A percentile compares a stretch with the other conserved stretches of the same genome.
phyloP scores from a whole-genome alignment of 2,329 filamentous ascomycete genomes.

The Didymella keratinophila region DNA sequence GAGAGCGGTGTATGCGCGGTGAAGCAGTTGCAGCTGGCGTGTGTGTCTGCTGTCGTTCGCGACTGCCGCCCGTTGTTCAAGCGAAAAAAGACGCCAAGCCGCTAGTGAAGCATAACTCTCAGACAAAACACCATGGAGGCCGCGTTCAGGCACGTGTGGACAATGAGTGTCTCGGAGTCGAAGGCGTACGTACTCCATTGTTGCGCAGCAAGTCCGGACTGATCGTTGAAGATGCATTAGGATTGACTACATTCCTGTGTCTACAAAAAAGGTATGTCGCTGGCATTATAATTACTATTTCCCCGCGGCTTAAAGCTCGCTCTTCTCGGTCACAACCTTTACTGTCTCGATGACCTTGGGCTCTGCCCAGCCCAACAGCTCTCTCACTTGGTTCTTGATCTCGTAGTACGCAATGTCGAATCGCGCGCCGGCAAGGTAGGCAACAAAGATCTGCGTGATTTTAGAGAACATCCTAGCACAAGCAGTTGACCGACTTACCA shows the following conservation, averaged over 20 bases:
- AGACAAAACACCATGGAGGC: constrained; percentile 15
- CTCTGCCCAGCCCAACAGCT: constrained; percentile 42
- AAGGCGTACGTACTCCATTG: not conserved
- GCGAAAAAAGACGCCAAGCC: constrained; percentile 18
- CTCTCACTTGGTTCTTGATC: constrained; percentile 60
- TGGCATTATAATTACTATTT: constrained; percentile 35
- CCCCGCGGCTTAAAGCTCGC: constrained; percentile 51
- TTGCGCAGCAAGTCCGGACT: not conserved
- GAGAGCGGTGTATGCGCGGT: constrained; percentile 25
- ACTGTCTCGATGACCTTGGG: constrained; percentile 29
- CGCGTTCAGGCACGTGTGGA: constrained; percentile 14
- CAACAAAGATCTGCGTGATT: constrained; percentile 70
- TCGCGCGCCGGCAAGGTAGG: constrained; percentile 81
- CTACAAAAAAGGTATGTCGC: constrained; percentile 21
- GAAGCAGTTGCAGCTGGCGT: constrained; percentile 29
- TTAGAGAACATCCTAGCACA: constrained; percentile 25
- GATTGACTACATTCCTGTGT: constrained; percentile 26
- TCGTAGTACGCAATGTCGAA: constrained; percentile 75
- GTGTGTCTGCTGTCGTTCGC: constrained; percentile 28
- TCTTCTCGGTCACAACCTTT: constrained; percentile 43
- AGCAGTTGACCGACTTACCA: constrained; percentile 68
- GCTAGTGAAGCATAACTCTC: constrained; percentile 4
- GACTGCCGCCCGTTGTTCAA: constrained; percentile 40
- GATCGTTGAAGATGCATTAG: constrained; percentile 34
- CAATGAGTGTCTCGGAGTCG: constrained; percentile 2